A percentile compares a stretch with the other conserved stretches of the same genome.
Evolutionary conservation across 306 rosid species (phyloP).

Genomic region (Lupinus albus): DNA sequence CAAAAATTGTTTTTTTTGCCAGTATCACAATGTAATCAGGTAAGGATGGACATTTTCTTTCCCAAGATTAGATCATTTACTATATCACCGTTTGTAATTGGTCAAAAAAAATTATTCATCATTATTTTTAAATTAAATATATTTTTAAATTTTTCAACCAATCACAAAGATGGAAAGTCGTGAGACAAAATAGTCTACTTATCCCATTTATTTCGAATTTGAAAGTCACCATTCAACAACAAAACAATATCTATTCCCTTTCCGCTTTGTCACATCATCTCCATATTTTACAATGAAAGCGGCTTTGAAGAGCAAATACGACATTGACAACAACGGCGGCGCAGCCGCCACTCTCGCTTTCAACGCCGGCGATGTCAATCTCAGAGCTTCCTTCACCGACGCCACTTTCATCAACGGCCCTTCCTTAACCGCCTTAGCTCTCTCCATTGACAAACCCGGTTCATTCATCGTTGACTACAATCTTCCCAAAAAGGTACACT

Average conservation of each 20-base stretch:
- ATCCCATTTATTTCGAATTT: constrained; percentile 17
- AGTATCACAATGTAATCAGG: too few species aligned
- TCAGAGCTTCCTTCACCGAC: constrained; percentile 78
- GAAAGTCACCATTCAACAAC: not conserved
- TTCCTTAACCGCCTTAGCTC: constrained; percentile 63
- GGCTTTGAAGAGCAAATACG: constrained; percentile 73
- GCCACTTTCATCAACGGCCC: constrained; percentile 82
- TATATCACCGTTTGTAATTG: too few species aligned
- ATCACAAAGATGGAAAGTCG: too few species aligned
- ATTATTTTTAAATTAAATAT: too few species aligned
- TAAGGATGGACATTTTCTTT: too few species aligned
- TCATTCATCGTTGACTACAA: constrained; percentile 77
- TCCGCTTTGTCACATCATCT: not conserved
- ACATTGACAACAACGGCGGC: constrained; percentile 56
- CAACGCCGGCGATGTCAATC: constrained; percentile 72
- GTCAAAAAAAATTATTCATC: too few species aligned
- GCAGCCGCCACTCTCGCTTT: constrained; percentile 62
- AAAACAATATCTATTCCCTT: not conserved
- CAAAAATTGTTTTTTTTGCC: too few species aligned
- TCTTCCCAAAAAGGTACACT: constrained; percentile 72
- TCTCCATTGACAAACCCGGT: constrained; percentile 86
- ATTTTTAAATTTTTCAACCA: too few species aligned
- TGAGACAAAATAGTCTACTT: too few species aligned
- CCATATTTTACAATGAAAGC: constrained; percentile 68
- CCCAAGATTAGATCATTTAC: too few species aligned